Percentiles rank a stretch among this genome's conserved stretches.
phyloP scores from a whole-genome alignment of 2,329 filamentous ascomycete species.

The Penicillium digitatum region DNA sequence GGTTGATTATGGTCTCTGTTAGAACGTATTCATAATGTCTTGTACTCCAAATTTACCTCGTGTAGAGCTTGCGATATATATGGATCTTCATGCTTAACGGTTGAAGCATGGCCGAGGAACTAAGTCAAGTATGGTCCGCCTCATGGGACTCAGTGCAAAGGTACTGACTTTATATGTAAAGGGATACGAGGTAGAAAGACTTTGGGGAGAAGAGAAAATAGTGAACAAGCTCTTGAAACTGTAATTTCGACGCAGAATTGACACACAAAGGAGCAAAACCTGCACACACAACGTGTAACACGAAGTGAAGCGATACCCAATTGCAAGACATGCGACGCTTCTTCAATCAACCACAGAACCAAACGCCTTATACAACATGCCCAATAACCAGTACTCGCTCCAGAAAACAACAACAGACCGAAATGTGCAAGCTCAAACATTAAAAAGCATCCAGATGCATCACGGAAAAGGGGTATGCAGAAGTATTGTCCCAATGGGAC shows the following conservation, averaged over 20 bases:
- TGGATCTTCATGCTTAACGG: not conserved
- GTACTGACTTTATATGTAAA: too few species aligned
- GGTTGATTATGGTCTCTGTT: too few species aligned
- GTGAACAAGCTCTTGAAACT: slow-evolving; percentile 16
- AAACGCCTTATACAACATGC: slow-evolving; percentile 28
- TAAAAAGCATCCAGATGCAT: slow-evolving; percentile 21
- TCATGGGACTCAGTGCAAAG: not conserved
- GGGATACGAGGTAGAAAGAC: not conserved
- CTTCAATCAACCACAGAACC: slow-evolving; percentile 18
- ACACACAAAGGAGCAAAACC: slow-evolving; percentile 12
- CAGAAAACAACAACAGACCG: slow-evolving; percentile 18
- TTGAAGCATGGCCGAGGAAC: not conserved
- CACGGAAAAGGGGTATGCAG: slow-evolving; percentile 22
- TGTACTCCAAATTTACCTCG: not conserved
- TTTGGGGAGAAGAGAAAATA: not conserved
- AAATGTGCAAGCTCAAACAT: slow-evolving; percentile 12
- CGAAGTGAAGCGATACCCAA: slow-evolving; percentile 12
- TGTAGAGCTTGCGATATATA: not conserved
- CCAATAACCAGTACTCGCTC: slow-evolving; percentile 23
- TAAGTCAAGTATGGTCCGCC: not conserved
- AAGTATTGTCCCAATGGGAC: slow-evolving; percentile 16
- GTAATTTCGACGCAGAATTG: slow-evolving; percentile 21
- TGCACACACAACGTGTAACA: slow-evolving; percentile 8
- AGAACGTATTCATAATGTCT: not conserved
- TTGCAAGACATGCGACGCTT: slow-evolving; percentile 21